These are phyloP conservation scores for Venturia nashicola DNA, from an alignment of 2,329 filamentous ascomycete species.

Conservation along the genomic window DNA sequence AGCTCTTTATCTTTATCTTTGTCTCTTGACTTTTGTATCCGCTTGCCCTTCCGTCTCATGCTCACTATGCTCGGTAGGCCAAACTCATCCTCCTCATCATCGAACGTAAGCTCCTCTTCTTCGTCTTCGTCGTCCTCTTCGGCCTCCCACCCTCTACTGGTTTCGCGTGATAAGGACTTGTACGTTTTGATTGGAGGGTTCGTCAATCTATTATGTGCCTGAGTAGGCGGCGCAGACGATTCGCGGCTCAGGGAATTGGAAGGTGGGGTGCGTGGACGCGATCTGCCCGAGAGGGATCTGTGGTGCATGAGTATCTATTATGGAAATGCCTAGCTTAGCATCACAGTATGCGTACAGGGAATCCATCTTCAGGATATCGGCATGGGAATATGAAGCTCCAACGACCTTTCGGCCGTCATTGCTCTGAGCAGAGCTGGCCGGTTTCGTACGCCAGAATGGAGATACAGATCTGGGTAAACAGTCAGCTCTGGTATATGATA, in stretches of 20 bases:
- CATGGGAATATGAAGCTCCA: conserved; percentile 91
- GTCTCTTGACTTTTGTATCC: conserved; percentile 29
- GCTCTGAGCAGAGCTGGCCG: conserved; percentile 34
- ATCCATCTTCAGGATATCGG: conserved; percentile 83
- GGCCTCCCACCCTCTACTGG: conserved; percentile 69
- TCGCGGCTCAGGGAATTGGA: conserved; percentile 44
- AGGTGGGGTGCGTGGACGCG: conserved; percentile 64
- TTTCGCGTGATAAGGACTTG: conserved; percentile 67
- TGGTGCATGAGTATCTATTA: conserved; percentile 14
- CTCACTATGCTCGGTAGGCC: conserved; percentile 84
- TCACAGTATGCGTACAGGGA: conserved; percentile 47
- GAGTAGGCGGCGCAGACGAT: conserved; percentile 45
- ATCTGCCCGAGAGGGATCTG: conserved; percentile 49
- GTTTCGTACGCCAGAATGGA: conserved; percentile 69
- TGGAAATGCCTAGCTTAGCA: neutral
- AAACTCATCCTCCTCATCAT: conserved; percentile 90
- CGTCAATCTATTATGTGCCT: conserved; percentile 37
- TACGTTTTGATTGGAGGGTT: conserved; percentile 59
- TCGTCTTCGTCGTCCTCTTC: conserved; percentile 45
- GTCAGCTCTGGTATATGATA: neutral
- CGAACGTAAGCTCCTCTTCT: conserved; percentile 66
- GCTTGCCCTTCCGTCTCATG: conserved; percentile 62
- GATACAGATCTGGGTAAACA: conserved; percentile 54
- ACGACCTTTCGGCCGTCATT: conserved; percentile 58
- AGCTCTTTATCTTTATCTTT: conserved; percentile 32